Conservation (phyloP, 2,329 filamentous ascomycete genomes). For the Epichloe hybrida region DNA sequence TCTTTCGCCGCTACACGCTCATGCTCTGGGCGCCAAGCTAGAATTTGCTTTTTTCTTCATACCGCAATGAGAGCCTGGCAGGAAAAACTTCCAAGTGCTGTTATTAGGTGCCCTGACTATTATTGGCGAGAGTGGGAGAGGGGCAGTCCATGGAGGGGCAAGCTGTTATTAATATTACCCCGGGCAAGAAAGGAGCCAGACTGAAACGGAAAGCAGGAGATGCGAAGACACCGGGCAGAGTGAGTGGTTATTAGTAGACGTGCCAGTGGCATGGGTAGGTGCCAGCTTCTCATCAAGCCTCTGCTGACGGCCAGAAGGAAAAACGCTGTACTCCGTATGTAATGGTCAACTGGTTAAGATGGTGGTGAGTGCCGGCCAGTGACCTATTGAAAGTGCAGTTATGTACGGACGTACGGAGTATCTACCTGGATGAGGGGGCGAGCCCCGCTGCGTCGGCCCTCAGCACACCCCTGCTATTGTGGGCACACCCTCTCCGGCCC, state of each 20-base stretch:
- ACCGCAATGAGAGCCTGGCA: neutral
- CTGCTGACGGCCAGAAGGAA: neutral
- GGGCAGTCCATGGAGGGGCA: neutral
- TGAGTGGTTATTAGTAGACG: neutral
- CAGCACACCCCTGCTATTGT: neutral
- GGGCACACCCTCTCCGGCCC: neutral
- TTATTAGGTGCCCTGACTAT: too few relatives aligned
- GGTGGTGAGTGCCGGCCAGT: too few relatives aligned
- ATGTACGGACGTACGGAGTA: too few relatives aligned
- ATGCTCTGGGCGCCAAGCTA: neutral
- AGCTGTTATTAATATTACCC: neutral
- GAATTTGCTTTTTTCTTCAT: neutral
- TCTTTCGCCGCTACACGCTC: neutral
- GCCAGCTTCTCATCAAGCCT: neutral
- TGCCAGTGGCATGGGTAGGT: neutral
- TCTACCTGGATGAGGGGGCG: conserved; percentile 1
- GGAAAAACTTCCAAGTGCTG: neutral
- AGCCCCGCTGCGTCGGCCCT: conserved; percentile 1
- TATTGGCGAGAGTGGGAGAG: too few relatives aligned
- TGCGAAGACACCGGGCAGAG: neutral
- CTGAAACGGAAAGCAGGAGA: neutral
- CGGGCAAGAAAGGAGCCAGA: neutral
- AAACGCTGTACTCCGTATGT: too few relatives aligned
- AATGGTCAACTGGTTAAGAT: too few relatives aligned
- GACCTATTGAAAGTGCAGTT: too few relatives aligned